Evolutionary conservation across 768 basidiomycete species (phyloP).

Genomic region (Kondoa subrosea): DNA sequence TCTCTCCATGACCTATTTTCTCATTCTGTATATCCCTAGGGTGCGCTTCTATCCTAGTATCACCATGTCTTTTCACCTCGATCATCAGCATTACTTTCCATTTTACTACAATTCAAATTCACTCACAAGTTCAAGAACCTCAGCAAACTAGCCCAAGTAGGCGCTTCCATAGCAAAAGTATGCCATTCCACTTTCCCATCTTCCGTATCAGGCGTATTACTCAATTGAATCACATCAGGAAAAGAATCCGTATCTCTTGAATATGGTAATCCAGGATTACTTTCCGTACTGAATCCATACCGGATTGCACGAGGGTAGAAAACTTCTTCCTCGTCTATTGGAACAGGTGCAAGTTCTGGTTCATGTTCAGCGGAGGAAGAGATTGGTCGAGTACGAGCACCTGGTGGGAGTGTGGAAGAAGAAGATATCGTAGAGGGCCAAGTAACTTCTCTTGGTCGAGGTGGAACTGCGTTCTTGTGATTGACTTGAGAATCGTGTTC

Average conservation of each 20-base stretch:
- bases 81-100: no score
- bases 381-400: no score
- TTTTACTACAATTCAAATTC: no score
- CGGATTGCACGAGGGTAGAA: neutral
- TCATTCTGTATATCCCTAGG: slow-evolving; percentile 1
- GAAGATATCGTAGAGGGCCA: neutral
- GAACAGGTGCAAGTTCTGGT: neutral
- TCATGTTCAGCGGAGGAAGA: no score
- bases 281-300: neutral
- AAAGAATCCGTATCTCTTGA: neutral
- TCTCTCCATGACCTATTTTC: slow-evolving; percentile 3
- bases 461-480: no score
- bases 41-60: slow-evolving; percentile 10
- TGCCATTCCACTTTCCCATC: neutral
- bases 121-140: slow-evolving; percentile 3
- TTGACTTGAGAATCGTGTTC: neutral
- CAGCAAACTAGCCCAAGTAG: slow-evolving; percentile 6
- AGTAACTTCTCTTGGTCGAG: neutral
- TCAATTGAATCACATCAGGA: slow-evolving; percentile 6
- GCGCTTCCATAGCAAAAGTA: slow-evolving; percentile 5
- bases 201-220: neutral
- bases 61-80: no score
- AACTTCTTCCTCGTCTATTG: neutral
- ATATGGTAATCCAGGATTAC: neutral
- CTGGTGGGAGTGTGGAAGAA: no score